These are phyloP conservation scores for Geotrichum cucujoidarum DNA, from an alignment of 1,139 yeast species.

Conservation along the genomic window DNA sequence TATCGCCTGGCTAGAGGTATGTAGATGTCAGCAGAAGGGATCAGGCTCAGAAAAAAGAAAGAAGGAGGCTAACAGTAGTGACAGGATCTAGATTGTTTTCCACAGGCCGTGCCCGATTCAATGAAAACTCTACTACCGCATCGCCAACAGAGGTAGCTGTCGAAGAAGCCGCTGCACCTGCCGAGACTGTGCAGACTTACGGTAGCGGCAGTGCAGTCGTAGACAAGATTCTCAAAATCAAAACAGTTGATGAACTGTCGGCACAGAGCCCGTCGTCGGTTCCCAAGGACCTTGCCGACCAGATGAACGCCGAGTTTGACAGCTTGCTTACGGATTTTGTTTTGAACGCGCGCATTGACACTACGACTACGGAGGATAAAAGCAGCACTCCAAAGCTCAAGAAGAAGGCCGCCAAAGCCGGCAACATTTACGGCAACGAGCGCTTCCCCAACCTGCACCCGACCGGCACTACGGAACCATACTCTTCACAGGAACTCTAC, in stretches of 20 bases:
- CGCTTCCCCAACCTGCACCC: slow-evolving; percentile 40
- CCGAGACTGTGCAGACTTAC: too few relatives aligned
- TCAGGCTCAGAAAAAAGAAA: too few relatives aligned
- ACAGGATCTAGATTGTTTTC: slow-evolving; percentile 10
- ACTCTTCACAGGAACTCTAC: slow-evolving; percentile 69
- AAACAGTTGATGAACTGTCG: background rate
- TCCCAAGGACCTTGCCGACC: slow-evolving; percentile 6
- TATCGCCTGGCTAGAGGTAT: slow-evolving; percentile 14
- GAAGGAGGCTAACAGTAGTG: background rate
- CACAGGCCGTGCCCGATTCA: slow-evolving; percentile 1
- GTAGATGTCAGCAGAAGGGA: too few relatives aligned
- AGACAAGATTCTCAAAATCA: slow-evolving; percentile 5
- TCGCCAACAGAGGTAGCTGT: background rate
- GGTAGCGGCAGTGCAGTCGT: too few relatives aligned
- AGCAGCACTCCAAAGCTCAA: slow-evolving; percentile 14
- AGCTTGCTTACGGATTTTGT: slow-evolving; percentile 33
- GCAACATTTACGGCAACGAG: slow-evolving; percentile 10
- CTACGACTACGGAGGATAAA: slow-evolving; percentile 23
- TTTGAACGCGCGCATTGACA: slow-evolving; percentile 27
- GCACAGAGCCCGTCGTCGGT: background rate
- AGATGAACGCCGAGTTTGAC: slow-evolving; percentile 32
- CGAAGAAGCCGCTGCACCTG: background rate
- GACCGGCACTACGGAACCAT: slow-evolving; percentile 44
- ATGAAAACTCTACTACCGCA: slow-evolving; percentile 1
- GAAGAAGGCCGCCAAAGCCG: background rate